These are phyloP conservation scores for Metrosideros polymorpha DNA, from an alignment of 441 rosid species.

Conservation along the genomic window DNA sequence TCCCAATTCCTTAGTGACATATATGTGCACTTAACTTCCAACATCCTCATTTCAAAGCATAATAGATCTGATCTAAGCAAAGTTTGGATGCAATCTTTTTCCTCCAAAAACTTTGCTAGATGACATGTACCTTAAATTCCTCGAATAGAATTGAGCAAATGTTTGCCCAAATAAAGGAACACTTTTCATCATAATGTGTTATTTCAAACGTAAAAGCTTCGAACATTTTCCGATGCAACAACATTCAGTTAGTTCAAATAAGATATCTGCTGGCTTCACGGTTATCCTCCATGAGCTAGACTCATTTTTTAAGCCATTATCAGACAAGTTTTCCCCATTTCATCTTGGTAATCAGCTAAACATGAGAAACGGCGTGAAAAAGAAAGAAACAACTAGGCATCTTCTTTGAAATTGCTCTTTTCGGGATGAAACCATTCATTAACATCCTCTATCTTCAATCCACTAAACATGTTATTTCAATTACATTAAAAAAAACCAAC, in stretches of 20 bases:
- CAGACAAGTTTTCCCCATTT: background rate
- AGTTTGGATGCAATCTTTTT: background rate
- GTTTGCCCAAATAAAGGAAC: background rate
- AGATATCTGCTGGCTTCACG: background rate
- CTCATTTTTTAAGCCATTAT: background rate
- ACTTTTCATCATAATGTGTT: background rate
- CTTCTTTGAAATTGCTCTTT: background rate
- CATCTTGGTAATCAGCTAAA: background rate
- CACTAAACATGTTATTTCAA: background rate
- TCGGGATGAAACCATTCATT: background rate
- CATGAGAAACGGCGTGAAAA: background rate
- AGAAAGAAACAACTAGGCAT: background rate
- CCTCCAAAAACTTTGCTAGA: background rate
- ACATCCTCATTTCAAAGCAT: background rate
- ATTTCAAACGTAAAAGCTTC: background rate
- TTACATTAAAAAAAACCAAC: background rate
- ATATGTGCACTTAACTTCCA: background rate
- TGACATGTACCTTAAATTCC: background rate
- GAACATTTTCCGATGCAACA: background rate
- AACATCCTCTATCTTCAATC: background rate
- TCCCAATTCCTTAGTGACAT: background rate
- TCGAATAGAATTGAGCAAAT: background rate
- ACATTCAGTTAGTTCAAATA: background rate
- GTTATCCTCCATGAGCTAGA: background rate
- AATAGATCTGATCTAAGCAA: background rate